Evolutionary conservation across 2,329 filamentous ascomycete species (phyloP).

Genomic region (Berkeleyomyces rouxiae): DNA sequence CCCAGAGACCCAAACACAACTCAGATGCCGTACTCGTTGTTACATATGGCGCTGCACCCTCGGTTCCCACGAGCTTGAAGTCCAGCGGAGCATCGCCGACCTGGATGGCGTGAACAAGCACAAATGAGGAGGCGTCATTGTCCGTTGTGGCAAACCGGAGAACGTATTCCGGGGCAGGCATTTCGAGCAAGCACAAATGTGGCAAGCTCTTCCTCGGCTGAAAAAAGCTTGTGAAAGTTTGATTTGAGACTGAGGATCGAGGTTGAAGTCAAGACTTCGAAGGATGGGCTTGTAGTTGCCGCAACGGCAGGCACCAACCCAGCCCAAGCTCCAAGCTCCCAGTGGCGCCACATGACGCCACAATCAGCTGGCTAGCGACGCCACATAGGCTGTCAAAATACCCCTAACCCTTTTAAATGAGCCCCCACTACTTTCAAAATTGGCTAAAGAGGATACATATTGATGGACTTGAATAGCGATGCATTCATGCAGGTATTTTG

Average conservation of each 20-base stretch:
- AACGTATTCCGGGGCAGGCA: constrained; percentile 21
- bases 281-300: neutral
- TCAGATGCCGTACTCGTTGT: constrained; percentile 33
- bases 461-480: neutral
- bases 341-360: neutral
- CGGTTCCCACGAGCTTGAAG: constrained; percentile 50
- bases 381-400: neutral
- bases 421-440: neutral
- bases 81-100: constrained; percentile 39
- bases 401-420: neutral
- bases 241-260: too few species aligned
- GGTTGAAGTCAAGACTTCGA: neutral
- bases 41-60: constrained; percentile 44
- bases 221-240: too few species aligned
- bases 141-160: constrained; percentile 43
- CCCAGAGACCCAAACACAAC: neutral
- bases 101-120: constrained; percentile 43
- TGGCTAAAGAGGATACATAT: neutral
- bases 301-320: neutral
- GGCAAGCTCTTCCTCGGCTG: too few species aligned
- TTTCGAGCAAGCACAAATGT: neutral
- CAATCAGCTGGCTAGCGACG: neutral
- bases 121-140: constrained; percentile 29
- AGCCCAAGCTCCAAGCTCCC: neutral
- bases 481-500: neutral